Base-by-base conservation (phyloP, 139 green algal species). In the Desmodesmus armatus region DNA sequence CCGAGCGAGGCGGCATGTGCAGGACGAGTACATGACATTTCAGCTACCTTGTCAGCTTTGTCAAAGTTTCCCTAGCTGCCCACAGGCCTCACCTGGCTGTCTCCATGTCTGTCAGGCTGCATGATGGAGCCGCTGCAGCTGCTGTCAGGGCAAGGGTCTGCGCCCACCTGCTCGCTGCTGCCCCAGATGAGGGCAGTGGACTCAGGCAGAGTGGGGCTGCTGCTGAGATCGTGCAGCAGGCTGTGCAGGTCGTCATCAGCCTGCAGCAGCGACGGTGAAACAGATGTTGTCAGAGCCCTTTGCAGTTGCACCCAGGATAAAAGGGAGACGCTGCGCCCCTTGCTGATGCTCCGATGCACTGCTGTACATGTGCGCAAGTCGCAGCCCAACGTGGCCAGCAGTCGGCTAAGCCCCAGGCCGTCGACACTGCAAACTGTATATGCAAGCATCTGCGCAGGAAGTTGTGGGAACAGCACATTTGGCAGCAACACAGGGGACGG, bases 131-230 rank as follows among this genome's bases (percentile, higher is more conserved):
- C 78, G 51, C 60, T 75, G 65, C 40, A 84, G 58, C 60, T 84
- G 78, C 58, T 62, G n/a, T 27, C 60, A 43, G 58, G 44, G 13
- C 9, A 27, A 25, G 19, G 11, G 37, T 33, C 29, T 13, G 19
- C 35, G 3, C 17, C 33, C 13, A 58, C 31, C 37, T 83, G 53
- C 35, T 83, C 55, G n/a, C 23, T 39, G 27, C 58, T 84, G 78
- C 60, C 65, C 78, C 78, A 84, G 78, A 84, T 75, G 58, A 75
- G 60, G 39, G 60, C 78, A 21, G 78, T 74, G 41, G 44, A 25
- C 40, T 84, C 37, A 27, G 67, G 25, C 60, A 84, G 37, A 2
- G 33, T 29, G 40, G 60, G 19, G n/a, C 78, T 60, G 23, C 47
- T 47, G 40, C 60, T 73, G 13, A 84, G 60, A 39, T 74, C 78